phyloP scores from a whole-genome alignment of 495 filamentous ascomycete genomes.

The Daldinia bambusicola region DNA sequence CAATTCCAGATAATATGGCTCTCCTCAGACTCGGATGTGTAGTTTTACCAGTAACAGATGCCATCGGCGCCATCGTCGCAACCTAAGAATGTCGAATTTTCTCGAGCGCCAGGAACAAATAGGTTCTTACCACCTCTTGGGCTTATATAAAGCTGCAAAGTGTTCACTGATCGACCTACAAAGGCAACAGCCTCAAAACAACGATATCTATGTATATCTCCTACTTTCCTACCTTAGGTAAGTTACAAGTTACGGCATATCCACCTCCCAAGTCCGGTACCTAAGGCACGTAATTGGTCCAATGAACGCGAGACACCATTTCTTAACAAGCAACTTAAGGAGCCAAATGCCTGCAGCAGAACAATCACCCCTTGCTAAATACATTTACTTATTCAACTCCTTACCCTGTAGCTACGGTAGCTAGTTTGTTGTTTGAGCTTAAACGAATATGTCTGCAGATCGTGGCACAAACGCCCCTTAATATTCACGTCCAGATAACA shows the following conservation, averaged over 20 bases:
- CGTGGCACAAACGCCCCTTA: not conserved
- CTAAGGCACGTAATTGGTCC: slow-evolving; percentile 16
- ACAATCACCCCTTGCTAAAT: too few species aligned
- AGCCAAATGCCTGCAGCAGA: slow-evolving; percentile 10
- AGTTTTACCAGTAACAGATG: not conserved
- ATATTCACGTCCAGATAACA: not conserved
- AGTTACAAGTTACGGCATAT: too few species aligned
- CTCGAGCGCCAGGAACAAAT: not conserved
- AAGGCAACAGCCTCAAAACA: too few species aligned
- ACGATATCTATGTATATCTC: not conserved
- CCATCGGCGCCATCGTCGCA: not conserved
- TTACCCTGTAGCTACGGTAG: not conserved
- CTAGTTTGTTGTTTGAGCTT: not conserved
- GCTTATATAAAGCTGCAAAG: too few species aligned
- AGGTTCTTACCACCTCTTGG: not conserved
- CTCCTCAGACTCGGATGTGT: not conserved
- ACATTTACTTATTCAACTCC: too few species aligned
- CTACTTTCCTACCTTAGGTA: not conserved
- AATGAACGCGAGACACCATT: slow-evolving; percentile 16
- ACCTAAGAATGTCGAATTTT: not conserved
- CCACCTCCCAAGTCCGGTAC: too few species aligned
- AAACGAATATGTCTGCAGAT: not conserved
- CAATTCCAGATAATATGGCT: slow-evolving; percentile 17
- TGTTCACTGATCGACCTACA: not conserved
- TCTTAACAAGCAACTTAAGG: slow-evolving; percentile 18